Evolutionary conservation across 1,284 basidiomycete genomes (phyloP), one percentile per base, ranked within the genome.

Genomic region (Cryptococcus deneoformans): DNA sequence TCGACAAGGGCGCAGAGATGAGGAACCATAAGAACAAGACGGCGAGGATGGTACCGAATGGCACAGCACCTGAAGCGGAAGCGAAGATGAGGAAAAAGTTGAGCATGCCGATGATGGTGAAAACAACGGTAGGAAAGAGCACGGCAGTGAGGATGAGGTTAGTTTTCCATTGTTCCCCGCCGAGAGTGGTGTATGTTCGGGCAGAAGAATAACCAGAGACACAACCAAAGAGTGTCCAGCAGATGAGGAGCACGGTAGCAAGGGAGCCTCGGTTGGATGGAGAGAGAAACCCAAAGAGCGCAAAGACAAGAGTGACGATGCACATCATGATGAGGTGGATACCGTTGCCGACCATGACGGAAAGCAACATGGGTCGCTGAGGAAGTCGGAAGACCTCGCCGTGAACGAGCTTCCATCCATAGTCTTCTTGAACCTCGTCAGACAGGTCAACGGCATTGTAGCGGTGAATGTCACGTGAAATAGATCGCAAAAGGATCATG

Each of bases 361-460:
- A 87, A 6, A 99, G 80, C 10, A 89, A 69, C 83, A 94, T 86
- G 0, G 90, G 85, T 57, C 88, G 83, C 49, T 80, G 77, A 0
- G 95, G 95, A 4, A 88, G 81, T 36, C 95, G 86, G 82, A 97
- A 98, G 12, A 99, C 91, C 77, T 99, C 95, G 36, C 92, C 93
- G 68, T 97, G 93, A 9, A 98, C 74, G 39, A 77, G 64, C 55
- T 98, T 98, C 95, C 95, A 99, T 4, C 95, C 95, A 82, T 89
- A 97, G 70, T 99, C 95, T 78, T 97, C 93, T 79, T 96, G 93
- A 0, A 97, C 90, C 67, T 97, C 93, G 75, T 98, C 94, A 65
- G 87, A 89, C 38, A 95, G 80, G 75, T 97, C 94, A 64, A 95
- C 90, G 7, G 91, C 89, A 70, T 98, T 96, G 79, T 98, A 99